These are phyloP conservation scores for Boletus rubroflammeus DNA, from an alignment of 768 basidiomycete species.

Conservation along the genomic window DNA sequence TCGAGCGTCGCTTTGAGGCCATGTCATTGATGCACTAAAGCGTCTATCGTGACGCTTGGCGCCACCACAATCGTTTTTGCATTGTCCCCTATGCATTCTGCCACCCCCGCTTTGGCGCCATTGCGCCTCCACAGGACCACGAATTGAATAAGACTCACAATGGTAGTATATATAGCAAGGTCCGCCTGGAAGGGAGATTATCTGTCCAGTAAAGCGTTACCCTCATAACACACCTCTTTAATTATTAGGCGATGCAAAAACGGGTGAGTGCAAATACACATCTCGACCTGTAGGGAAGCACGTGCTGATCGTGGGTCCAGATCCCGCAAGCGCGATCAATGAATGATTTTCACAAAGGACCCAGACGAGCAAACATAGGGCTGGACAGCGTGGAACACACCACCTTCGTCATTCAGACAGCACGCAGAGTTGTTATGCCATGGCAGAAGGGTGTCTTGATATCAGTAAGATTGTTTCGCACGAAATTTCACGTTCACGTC, in stretches of 20 bases:
- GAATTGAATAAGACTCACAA: slow-evolving; percentile 6
- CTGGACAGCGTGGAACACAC: slow-evolving; percentile 8
- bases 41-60: slow-evolving; percentile 12
- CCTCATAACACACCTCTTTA: slow-evolving; percentile 26
- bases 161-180: slow-evolving; percentile 17
- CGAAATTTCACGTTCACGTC: not conserved
- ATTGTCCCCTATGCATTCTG: slow-evolving; percentile 17
- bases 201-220: slow-evolving; percentile 12
- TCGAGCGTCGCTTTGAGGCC: slow-evolving; percentile 21
- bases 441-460: slow-evolving; percentile 22
- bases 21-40: slow-evolving; percentile 20
- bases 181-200: slow-evolving; percentile 6
- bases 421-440: slow-evolving; percentile 16
- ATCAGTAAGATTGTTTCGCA: slow-evolving; percentile 10
- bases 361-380: slow-evolving; percentile 2
- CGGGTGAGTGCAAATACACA: slow-evolving; percentile 15
- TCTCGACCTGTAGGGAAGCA: slow-evolving; percentile 19
- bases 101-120: slow-evolving; percentile 21
- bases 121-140: slow-evolving; percentile 1
- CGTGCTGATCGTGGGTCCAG: slow-evolving; percentile 26
- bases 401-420: slow-evolving; percentile 25
- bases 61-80: slow-evolving; percentile 10
- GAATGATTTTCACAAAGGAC: slow-evolving; percentile 11
- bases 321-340: slow-evolving; percentile 9
- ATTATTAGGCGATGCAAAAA: slow-evolving; percentile 18